Percentiles rank a stretch among this genome's conserved stretches.
phyloP scores from a whole-genome alignment of 2,329 filamentous ascomycete species.

The Chalara sp. region DNA sequence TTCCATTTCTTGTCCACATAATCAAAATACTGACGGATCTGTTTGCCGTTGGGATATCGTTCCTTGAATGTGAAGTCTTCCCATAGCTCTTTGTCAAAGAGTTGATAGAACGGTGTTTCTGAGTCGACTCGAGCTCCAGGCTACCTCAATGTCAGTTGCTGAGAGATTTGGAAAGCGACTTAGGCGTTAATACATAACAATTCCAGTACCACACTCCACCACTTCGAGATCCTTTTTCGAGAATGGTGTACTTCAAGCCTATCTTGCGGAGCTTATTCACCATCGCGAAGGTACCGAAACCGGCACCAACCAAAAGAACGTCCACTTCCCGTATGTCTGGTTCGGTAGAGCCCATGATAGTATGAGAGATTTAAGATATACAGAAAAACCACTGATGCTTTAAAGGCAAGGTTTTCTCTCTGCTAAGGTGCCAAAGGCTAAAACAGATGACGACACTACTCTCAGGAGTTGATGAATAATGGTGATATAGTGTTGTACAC shows the following conservation, averaged over 20 bases:
- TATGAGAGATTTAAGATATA: background rate
- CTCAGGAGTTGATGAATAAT: no score
- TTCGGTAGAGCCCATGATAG: constrained; percentile 5
- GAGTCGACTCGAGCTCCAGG: constrained; percentile 40
- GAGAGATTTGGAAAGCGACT: background rate
- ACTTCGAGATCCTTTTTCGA: constrained; percentile 43
- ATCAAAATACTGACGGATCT: constrained; percentile 52
- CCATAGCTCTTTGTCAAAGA: constrained; percentile 34
- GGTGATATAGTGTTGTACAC: no score
- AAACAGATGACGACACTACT: no score
- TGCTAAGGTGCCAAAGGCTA: no score
- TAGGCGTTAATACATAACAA: constrained; percentile 26
- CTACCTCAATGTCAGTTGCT: constrained; percentile 20
- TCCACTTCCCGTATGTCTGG: constrained; percentile 27
- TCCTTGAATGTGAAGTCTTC: constrained; percentile 51
- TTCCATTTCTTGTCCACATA: constrained; percentile 48
- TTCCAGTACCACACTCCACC: constrained; percentile 43
- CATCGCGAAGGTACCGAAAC: constrained; percentile 24
- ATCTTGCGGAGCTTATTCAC: constrained; percentile 31
- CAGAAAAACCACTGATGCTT: no score
- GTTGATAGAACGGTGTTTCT: constrained; percentile 33
- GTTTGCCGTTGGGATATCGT: constrained; percentile 43
- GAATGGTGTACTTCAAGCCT: constrained; percentile 41
- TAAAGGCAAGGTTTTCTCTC: no score
- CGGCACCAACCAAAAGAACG: constrained; percentile 22